phyloP scores from a whole-genome alignment of 208 protist species.

The Wallacemonas collosoma region DNA sequence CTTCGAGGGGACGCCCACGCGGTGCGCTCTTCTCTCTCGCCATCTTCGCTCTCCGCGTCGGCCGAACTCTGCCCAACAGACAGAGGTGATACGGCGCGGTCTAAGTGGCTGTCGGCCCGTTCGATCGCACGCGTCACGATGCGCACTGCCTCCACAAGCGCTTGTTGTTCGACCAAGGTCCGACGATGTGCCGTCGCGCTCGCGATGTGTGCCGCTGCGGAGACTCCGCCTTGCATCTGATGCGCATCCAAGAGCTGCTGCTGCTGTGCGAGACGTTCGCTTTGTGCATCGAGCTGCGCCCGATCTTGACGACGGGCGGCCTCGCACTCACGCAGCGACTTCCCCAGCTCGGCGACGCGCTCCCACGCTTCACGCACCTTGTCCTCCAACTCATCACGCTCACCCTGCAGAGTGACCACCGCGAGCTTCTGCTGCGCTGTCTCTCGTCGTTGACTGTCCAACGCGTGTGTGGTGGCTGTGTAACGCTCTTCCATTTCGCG shows the following conservation, averaged over 20 bases:
- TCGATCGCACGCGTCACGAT: neutral
- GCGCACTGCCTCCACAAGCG: neutral
- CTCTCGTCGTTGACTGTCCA: conserved; percentile 51
- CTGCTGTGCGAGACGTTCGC: conserved; percentile 22
- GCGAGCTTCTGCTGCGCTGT: conserved; percentile 34
- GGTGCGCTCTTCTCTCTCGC: no score
- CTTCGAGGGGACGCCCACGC: neutral
- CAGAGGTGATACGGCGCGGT: neutral
- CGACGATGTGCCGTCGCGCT: neutral
- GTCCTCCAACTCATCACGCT: conserved; percentile 61
- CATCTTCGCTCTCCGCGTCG: neutral
- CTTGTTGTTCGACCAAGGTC: neutral
- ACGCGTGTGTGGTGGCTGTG: conserved; percentile 15
- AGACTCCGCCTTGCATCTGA: conserved; percentile 10
- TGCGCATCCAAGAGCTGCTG: conserved; percentile 22
- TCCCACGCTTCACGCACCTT: conserved; percentile 69
- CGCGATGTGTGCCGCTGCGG: conserved; percentile 14
- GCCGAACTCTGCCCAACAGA: neutral
- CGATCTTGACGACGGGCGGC: conserved; percentile 28
- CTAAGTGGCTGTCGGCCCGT: neutral
- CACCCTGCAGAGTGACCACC: conserved; percentile 40
- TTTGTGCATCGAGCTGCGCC: conserved; percentile 22
- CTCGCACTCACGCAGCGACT: conserved; percentile 28
- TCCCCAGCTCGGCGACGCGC: conserved; percentile 38
- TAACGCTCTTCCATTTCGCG: conserved; percentile 43